These are phyloP conservation scores for Phyllosticta citriasiana DNA, from an alignment of 2,329 filamentous ascomycete genomes.

Conservation along the genomic window DNA sequence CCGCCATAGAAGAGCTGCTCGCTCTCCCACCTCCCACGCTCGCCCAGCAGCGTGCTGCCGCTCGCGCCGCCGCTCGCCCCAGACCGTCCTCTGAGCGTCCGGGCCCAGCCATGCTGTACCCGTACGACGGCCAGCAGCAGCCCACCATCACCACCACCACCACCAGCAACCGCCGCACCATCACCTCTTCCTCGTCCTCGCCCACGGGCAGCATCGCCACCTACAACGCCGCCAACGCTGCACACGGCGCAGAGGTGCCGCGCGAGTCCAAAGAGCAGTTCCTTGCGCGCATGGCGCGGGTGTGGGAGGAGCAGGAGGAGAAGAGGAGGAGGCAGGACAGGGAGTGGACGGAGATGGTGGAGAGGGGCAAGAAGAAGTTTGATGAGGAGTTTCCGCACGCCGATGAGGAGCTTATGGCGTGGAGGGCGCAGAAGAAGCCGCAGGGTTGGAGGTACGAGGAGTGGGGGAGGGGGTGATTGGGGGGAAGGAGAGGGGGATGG, in stretches of 20 bases:
- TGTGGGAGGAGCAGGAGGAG: background rate
- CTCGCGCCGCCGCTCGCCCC: too few relatives aligned
- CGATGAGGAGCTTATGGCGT: background rate
- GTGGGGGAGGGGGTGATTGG: background rate
- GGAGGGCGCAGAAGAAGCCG: background rate
- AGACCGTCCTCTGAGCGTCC: too few relatives aligned
- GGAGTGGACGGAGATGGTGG: background rate
- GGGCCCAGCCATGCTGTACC: background rate
- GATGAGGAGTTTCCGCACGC: background rate
- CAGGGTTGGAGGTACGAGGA: background rate
- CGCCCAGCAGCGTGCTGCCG: too few relatives aligned
- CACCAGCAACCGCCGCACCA: too few relatives aligned
- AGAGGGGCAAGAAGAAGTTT: background rate
- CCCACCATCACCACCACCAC: too few relatives aligned
- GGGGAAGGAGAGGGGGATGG: too few relatives aligned
- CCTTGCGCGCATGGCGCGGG: background rate
- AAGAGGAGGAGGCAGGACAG: background rate
- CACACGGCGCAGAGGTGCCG: too few relatives aligned
- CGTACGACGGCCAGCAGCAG: background rate
- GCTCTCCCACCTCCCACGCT: too few relatives aligned
- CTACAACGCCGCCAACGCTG: background rate
- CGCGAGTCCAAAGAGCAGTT: background rate
- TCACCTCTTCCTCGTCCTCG: too few relatives aligned
- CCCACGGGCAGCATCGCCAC: too few relatives aligned
- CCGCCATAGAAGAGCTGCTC: too few relatives aligned